Conservation (phyloP, 352 stramenopile genomes). For the Pythium rhizo-oryzae region DNA sequence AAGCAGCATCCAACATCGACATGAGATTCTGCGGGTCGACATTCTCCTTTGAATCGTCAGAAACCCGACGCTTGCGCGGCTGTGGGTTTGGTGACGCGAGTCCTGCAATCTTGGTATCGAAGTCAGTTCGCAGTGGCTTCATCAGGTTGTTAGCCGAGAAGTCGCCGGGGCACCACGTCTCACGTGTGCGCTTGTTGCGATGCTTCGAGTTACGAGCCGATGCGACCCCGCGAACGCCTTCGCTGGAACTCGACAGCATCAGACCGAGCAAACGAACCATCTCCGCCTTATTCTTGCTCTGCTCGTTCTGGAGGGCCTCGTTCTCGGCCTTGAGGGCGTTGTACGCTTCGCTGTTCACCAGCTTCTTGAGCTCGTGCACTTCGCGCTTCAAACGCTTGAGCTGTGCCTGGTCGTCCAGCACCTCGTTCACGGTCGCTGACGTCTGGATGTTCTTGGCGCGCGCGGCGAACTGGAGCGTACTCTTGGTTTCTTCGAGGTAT, state of each 20-base stretch:
- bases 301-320: conserved; percentile 58
- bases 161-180: conserved; percentile 79
- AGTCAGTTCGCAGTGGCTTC: conserved; percentile 7
- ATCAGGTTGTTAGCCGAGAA: conserved; percentile 37
- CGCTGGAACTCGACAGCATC: conserved; percentile 60
- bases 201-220: conserved; percentile 32
- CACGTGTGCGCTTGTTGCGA: conserved; percentile 48
- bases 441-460: conserved; percentile 91
- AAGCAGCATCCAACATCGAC: conserved; percentile 18
- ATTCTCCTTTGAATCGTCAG: conserved; percentile 50
- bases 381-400: conserved; percentile 72
- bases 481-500: conserved; percentile 84
- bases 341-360: conserved; percentile 54
- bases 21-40: conserved; percentile 45
- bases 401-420: conserved; percentile 92
- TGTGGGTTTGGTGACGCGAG: conserved; percentile 34
- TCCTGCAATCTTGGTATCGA: conserved; percentile 16
- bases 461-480: conserved; percentile 92
- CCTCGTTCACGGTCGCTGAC: conserved; percentile 83
- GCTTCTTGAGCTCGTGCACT: conserved; percentile 67
- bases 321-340: conserved; percentile 75
- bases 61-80: conserved; percentile 32
- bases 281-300: conserved; percentile 57
- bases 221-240: conserved; percentile 17
- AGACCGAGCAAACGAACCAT: conserved; percentile 60